These are phyloP conservation scores for Akanthomyces muscarius DNA, from an alignment of 2,329 filamentous ascomycete species.

Conservation along the genomic window DNA sequence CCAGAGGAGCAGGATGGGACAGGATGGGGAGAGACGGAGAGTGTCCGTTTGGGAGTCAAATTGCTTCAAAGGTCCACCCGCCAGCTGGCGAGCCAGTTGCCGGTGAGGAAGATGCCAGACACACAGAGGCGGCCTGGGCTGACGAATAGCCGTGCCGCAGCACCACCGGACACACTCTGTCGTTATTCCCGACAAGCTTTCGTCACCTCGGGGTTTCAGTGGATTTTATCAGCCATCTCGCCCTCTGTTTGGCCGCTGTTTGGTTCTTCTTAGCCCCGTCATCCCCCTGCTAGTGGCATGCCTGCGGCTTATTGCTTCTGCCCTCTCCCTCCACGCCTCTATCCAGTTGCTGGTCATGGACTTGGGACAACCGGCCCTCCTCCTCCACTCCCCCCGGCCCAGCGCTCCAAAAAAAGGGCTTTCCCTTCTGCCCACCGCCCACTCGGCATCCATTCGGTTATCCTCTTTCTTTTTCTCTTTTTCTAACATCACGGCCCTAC, in stretches of 20 bases:
- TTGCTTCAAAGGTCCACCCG: neutral
- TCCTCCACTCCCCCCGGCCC: too few relatives aligned
- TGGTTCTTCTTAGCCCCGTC: neutral
- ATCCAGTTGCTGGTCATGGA: too few relatives aligned
- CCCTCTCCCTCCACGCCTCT: too few relatives aligned
- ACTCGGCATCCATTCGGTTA: neutral
- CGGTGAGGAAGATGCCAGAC: too few relatives aligned
- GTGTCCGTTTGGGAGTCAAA: neutral
- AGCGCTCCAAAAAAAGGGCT: neutral
- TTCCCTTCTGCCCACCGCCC: neutral
- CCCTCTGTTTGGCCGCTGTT: neutral
- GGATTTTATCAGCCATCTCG: neutral
- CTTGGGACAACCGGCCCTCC: too few relatives aligned
- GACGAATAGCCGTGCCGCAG: too few relatives aligned
- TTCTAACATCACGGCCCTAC: neutral
- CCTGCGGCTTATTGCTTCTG: too few relatives aligned
- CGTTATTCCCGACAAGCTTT: conserved; percentile 15
- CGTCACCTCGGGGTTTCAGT: neutral
- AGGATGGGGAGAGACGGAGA: neutral
- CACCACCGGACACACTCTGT: neutral
- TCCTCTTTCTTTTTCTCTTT: neutral
- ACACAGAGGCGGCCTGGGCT: too few relatives aligned
- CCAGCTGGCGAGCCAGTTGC: neutral
- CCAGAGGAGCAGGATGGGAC: neutral
- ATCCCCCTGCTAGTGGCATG: neutral